Evolutionary conservation across 108 stramenopile species (phyloP), one percentile per base, ranked within the genome.

Genomic region (Pseudonitzschia multiseries): DNA sequence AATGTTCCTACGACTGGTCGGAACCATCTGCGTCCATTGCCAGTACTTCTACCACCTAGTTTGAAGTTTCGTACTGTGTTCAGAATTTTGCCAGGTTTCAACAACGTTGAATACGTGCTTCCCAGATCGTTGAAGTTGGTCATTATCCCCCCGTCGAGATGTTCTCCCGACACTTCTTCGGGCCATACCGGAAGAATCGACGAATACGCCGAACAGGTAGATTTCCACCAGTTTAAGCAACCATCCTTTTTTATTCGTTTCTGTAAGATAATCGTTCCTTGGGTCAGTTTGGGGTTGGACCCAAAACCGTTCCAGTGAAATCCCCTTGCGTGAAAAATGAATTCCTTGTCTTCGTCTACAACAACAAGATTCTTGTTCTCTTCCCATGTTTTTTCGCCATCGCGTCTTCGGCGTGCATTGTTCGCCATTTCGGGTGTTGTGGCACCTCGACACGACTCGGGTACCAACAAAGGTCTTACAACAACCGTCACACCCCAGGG

Each of bases 251-350:
- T 62, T 2, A 9, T 62, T 62, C n/a, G 32, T 62, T 62, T 62
- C 36, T 62, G 33, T 2, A 40, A 62, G 17, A 62, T 13, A 42
- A 62, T 62, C 9, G 61, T 62, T 36, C 61, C 61, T 62, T 41
- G 61, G 17, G 61, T 62, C 14, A 62, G 22, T n/a, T 62, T 62
- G 36, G 61, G 61, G 29, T 40, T 62, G 12, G 61, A 62, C 18
- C 61, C 61, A 33, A 62, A 62, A 14, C 61, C 61, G 40, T 62
- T 62, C 61, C 61, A 62, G 31, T 62, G 61, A 40, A 62, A 62
- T 13, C 29, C 32, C 9, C 15, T 62, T 17, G 61, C 61, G 31
- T 62, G 61, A n/a, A 62, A 62, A n/a, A 62, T 17, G 36, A 40
- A 62, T 40, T 62, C 61, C 5, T 32, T 62, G 26, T 62, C 61